phyloP scores from a whole-genome alignment of 805 yeast genomes.

The Nakazawaea molendinolei region DNA sequence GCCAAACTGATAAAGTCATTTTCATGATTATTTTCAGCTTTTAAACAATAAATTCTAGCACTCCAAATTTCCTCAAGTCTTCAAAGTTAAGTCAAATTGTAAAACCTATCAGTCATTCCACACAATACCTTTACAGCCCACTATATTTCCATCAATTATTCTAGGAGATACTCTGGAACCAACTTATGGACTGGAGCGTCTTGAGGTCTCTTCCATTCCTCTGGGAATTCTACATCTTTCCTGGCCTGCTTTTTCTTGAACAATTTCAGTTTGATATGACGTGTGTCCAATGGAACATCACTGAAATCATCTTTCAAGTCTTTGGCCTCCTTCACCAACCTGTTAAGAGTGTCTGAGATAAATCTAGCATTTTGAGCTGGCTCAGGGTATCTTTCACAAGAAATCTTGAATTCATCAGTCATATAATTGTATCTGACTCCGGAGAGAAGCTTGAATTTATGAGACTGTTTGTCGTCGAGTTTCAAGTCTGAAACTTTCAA shows the following conservation, averaged over 20 bases:
- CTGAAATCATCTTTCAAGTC: constrained; percentile 54
- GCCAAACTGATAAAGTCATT: too few relatives aligned
- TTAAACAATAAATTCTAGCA: too few relatives aligned
- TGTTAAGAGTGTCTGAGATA: constrained; percentile 56
- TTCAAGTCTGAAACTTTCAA: constrained; percentile 49
- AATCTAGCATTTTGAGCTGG: constrained; percentile 83
- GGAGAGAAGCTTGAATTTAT: constrained; percentile 72
- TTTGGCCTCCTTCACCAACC: constrained; percentile 58
- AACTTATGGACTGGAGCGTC: constrained; percentile 53
- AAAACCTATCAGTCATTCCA: too few relatives aligned
- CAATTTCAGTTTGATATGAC: constrained; percentile 51
- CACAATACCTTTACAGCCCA: not conserved
- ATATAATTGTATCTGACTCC: constrained; percentile 68
- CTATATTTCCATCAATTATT: not conserved
- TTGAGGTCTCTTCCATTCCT: constrained; percentile 70
- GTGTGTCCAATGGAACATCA: constrained; percentile 76
- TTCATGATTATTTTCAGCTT: too few relatives aligned
- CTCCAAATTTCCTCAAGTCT: too few relatives aligned
- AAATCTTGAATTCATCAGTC: constrained; percentile 54
- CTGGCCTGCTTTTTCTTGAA: constrained; percentile 32
- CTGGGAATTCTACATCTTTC: constrained; percentile 54
- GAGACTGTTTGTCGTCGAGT: constrained; percentile 45
- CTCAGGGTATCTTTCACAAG: constrained; percentile 60
- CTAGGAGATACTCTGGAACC: constrained; percentile 15
- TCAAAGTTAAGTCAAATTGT: too few relatives aligned